phyloP scores from a whole-genome alignment of 495 filamentous ascomycete genomes.

The Bombardia bombarda region DNA sequence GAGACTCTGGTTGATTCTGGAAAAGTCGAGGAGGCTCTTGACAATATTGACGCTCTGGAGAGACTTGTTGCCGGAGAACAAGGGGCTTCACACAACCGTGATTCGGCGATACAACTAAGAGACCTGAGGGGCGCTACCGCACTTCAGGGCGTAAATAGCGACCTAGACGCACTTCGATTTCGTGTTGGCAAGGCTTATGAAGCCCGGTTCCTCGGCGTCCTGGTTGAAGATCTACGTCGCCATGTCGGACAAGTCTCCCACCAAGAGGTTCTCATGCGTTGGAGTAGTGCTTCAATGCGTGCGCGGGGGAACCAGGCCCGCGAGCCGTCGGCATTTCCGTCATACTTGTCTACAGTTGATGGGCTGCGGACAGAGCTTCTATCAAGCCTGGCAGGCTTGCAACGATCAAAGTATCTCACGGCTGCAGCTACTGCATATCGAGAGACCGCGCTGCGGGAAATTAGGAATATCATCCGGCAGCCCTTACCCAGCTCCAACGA shows the following conservation, averaged over 20 bases:
- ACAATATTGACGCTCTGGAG: slow-evolving; percentile 68
- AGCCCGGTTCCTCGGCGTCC: slow-evolving; percentile 63
- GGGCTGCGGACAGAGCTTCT: slow-evolving; percentile 59
- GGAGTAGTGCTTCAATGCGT: slow-evolving; percentile 46
- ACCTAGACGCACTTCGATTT: slow-evolving; percentile 63
- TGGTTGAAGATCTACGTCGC: slow-evolving; percentile 71
- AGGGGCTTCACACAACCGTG: slow-evolving; percentile 17
- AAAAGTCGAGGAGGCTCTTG: slow-evolving; percentile 69
- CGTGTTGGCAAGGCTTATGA: slow-evolving; percentile 87
- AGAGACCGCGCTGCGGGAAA: slow-evolving; percentile 78
- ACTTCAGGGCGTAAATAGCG: slow-evolving; percentile 68
- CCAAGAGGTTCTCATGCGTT: slow-evolving; percentile 70
- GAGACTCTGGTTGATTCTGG: slow-evolving; percentile 76
- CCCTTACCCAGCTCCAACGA: slow-evolving; percentile 86
- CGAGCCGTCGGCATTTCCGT: slow-evolving; percentile 57
- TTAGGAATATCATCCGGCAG: slow-evolving; percentile 76
- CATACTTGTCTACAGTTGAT: slow-evolving; percentile 65
- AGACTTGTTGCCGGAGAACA: slow-evolving; percentile 65
- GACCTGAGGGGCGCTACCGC: slow-evolving; percentile 77
- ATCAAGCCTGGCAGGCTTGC: slow-evolving; percentile 65
- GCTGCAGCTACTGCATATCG: slow-evolving; percentile 79
- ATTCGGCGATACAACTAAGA: slow-evolving; percentile 28
- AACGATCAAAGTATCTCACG: slow-evolving; percentile 66
- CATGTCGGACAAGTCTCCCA: slow-evolving; percentile 72
- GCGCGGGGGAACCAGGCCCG: slow-evolving; percentile 56